Percentiles rank a stretch among this genome's conserved stretches.
Conservation (phyloP, 169 alveolate species). For the Plasmodium coatneyi region DNA sequence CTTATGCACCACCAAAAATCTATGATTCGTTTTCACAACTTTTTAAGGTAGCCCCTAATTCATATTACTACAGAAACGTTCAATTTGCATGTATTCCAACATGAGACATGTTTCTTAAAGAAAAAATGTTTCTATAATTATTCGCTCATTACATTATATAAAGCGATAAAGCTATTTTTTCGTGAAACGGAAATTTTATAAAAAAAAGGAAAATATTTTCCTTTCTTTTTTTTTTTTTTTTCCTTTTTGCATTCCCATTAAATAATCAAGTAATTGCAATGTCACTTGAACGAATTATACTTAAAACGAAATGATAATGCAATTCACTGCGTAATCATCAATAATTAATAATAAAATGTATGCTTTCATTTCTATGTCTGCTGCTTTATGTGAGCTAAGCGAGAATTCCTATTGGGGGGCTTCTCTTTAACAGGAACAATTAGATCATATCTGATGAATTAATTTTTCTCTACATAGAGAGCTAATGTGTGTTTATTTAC, state of each 20-base stretch:
- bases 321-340: not conserved
- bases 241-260: not conserved
- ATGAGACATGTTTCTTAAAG: not conserved
- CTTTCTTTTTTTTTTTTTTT: not conserved
- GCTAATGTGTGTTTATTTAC: not conserved
- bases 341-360: not conserved
- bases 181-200: not conserved
- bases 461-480: not conserved
- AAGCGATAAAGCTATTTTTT: not conserved
- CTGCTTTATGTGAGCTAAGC: not conserved
- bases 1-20: not conserved
- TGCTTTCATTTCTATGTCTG: not conserved
- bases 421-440: not conserved
- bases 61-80: not conserved
- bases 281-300: not conserved
- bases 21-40: not conserved
- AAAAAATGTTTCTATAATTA: not conserved
- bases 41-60: not conserved
- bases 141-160: not conserved
- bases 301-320: not conserved
- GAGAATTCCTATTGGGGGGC: not conserved
- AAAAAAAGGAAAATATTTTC: not conserved
- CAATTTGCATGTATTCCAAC: not conserved
- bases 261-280: not conserved
- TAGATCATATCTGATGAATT: not conserved